Percentiles rank a stretch among this genome's conserved stretches.
Conservation (phyloP, 148 eudicot genomes). For the Amaranthus cruentus region DNA sequence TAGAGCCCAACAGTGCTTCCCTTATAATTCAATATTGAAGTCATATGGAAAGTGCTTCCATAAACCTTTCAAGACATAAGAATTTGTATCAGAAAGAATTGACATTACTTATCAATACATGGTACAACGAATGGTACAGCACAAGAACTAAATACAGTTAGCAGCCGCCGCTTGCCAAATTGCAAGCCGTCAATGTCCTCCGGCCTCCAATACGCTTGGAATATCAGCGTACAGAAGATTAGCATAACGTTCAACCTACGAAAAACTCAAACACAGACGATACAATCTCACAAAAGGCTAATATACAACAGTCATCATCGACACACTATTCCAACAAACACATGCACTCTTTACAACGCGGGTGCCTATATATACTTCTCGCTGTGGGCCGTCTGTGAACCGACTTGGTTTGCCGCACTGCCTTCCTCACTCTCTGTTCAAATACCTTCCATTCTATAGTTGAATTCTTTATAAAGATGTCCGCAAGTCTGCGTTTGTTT, state of each 20-base stretch:
- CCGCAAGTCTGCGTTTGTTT: slow-evolving; percentile 90
- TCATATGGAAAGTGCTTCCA: no score
- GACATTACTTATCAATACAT: slow-evolving; percentile 11
- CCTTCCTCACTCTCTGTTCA: slow-evolving; percentile 83
- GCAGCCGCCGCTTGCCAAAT: slow-evolving; percentile 19
- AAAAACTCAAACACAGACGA: slow-evolving; percentile 3
- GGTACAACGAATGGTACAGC: slow-evolving; percentile 19
- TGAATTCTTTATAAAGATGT: slow-evolving; percentile 72
- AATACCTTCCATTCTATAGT: slow-evolving; percentile 90
- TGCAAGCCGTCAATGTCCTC: slow-evolving; percentile 9
- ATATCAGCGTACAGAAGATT: slow-evolving; percentile 10
- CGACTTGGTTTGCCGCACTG: slow-evolving; percentile 82
- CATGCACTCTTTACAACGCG: slow-evolving; percentile 71
- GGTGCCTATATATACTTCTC: slow-evolving; percentile 49
- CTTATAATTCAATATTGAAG: no score
- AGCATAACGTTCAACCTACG: slow-evolving; percentile 4
- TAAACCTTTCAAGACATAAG: neutral
- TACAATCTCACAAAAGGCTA: slow-evolving; percentile 7
- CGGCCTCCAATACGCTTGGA: neutral
- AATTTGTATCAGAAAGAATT: slow-evolving; percentile 14
- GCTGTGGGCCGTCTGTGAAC: slow-evolving; percentile 67
- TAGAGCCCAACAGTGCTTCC: no score
- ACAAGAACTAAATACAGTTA: slow-evolving; percentile 18
- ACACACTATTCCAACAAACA: slow-evolving; percentile 25
- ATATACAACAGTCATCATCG: slow-evolving; percentile 17